Base-by-base conservation (phyloP, 306 rosid genomes). In the Quercus dentata region DNA sequence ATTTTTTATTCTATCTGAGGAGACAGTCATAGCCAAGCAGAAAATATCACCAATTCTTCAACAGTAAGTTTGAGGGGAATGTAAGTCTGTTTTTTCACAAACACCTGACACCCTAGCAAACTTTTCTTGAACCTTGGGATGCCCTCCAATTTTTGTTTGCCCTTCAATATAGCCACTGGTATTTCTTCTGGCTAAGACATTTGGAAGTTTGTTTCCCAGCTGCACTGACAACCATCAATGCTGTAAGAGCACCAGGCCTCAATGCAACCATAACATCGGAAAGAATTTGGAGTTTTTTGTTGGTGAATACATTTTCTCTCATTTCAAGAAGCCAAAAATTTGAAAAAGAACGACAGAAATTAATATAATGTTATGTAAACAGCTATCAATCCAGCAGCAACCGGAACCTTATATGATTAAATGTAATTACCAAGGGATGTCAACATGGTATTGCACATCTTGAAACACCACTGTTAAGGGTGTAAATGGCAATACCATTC, bases 381-480 rank as follows among this genome's bases (percentile, higher is more conserved):
- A 12, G 52, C 52, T 46, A 46, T 46, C 52, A 46, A 2, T 46
- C 0, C 3, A 46, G 52, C 52, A 46, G 1, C 52, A 3, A 46
- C 15, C 15, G 11, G 4, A 46, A 46, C 2, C 52, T 46, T 46
- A 12, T 11, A 46, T 0, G 15, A 62, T 11, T 62, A 11, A 21
- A 14, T 44, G 20, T 27, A 18, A 46, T 81, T 81, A 88, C 89
- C 89, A 56, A 9, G 91, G 89, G 5, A 76, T 79, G 38, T 84
- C 85, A 23, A 88, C 84, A 58, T 44, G 74, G 76, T 83, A 88
- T 15, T 85, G 87, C 81, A 88, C 74, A 80, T 83, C 83, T 74
- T 83, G 79, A 82, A 88, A 88, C 54, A 62, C 82, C 11, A 81
- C 56, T 46, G 81, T 70, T 23, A 88, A 46, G 70, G 89, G 88